A percentile compares a stretch with the other conserved stretches of the same genome.
Conservation (phyloP, 805 yeast species). For the Kazachstania martiniae region DNA sequence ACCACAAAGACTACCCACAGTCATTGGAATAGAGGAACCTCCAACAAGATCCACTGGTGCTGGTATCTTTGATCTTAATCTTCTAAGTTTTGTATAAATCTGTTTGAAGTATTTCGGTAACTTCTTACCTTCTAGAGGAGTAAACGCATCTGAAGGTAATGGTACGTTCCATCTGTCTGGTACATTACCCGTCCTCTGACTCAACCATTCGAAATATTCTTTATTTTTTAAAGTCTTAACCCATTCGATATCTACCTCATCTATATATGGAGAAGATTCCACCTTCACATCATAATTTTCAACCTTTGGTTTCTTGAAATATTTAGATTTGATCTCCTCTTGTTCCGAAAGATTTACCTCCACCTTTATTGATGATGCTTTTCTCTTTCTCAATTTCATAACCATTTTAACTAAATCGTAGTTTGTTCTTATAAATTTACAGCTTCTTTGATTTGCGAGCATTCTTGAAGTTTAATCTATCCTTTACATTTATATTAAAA, state of each 20-base stretch:
- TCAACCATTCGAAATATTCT: conserved; percentile 20
- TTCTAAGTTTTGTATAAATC: conserved; percentile 48
- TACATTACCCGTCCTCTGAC: conserved; percentile 17
- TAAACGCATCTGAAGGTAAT: conserved; percentile 8
- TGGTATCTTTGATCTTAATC: conserved; percentile 52
- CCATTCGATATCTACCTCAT: conserved; percentile 16
- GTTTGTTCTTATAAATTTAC: too few relatives aligned
- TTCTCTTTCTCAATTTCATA: conserved; percentile 2
- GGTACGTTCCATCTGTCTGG: conserved; percentile 15
- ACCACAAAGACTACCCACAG: conserved; percentile 25
- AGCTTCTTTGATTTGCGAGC: too few relatives aligned
- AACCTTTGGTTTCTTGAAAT: conserved; percentile 4
- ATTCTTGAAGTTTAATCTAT: too few relatives aligned
- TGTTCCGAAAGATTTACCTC: background rate
- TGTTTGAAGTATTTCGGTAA: conserved; percentile 40
- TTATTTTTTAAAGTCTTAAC: conserved; percentile 19
- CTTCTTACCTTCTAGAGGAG: conserved; percentile 4
- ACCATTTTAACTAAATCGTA: too few relatives aligned
- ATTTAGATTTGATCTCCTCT: conserved; percentile 6
- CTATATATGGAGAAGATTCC: background rate
- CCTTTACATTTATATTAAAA: too few relatives aligned
- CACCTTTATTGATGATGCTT: background rate
- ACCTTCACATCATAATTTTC: background rate
- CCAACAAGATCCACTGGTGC: conserved; percentile 90
- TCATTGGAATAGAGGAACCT: conserved; percentile 49